Base-by-base conservation (phyloP, 1,284 basidiomycete genomes). In the Taiwanofungus camphoratus region DNA sequence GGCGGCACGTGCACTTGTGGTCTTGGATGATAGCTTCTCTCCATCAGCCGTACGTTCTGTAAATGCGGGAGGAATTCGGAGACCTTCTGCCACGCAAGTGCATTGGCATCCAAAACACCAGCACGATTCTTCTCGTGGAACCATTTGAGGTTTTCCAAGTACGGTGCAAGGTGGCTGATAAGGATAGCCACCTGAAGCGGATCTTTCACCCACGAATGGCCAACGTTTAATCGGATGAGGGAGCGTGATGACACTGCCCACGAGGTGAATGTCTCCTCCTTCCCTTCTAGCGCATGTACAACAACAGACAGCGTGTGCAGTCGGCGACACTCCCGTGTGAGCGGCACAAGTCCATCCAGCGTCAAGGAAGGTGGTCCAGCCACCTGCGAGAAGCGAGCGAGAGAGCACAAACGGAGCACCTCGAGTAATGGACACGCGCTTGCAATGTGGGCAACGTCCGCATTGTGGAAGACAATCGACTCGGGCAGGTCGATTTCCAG, bases 401-500 rank as follows among this genome's bases (percentile, higher is more conserved):
- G 63, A 13, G 82, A 77, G 56, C 80, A 86, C 11, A 87, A 65
- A 31, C 74, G 74, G 31, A 85, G 60, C 18, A 75, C 67, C 61
- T 87, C 82, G 45, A 87, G 65, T 49, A 71, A 76, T 0, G 84
- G 83, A 48, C 79, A 83, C 27, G 76, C 73, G 26, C 66, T 66
- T 15, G 80, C 76, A 7, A 87, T 53, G 50, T 68, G 68, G 37
- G 66, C 64, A 46, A 87, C 58, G 58, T 87, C 84, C 41, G 65
- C 60, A 29, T 78, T 69, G 39, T 70, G 65, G 63, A 87, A 79
- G 46, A 83, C 64, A 38, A 77, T 69, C 5, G 82, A 85, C 57
- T 86, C 81, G 13, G 84, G 82, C 40, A 87, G 77, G 57, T 87
- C 85, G 47, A 87, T 72, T 41, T 86, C 83, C 33, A 87, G 67